A percentile compares a stretch with the other conserved stretches of the same genome.
Conservation (phyloP, 306 rosid species). For the Pachyrhizus erosus region DNA sequence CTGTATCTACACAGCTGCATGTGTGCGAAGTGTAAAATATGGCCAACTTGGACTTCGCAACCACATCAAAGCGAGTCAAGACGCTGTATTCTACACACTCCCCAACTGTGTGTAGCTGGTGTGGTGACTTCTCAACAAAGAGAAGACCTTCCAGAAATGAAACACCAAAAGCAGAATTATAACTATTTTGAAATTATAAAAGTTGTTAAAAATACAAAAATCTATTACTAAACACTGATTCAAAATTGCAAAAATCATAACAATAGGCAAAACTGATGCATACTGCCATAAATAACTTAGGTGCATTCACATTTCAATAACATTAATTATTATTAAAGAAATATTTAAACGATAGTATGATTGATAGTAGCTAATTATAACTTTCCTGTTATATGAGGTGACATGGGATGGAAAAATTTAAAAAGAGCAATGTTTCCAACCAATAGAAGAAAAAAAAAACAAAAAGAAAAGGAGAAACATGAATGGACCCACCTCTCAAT, state of each 20-base stretch:
- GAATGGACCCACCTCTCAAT: background rate
- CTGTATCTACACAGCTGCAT: slow-evolving; percentile 31
- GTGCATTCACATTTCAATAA: background rate
- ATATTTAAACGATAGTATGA: background rate
- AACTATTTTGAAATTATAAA: background rate
- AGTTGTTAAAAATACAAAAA: too few species aligned
- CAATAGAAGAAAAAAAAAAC: background rate
- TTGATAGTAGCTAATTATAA: background rate
- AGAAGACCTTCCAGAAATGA: background rate
- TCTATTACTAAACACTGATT: background rate
- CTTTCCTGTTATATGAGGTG: background rate
- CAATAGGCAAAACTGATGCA: background rate
- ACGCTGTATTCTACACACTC: slow-evolving; percentile 3
- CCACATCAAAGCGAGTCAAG: slow-evolving; percentile 1
- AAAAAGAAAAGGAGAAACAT: background rate
- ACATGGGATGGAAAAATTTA: background rate
- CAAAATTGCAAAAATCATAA: too few species aligned
- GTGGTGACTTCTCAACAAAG: background rate
- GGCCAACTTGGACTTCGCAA: slow-evolving; percentile 37
- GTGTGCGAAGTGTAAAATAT: slow-evolving; percentile 36
- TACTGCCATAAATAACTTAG: background rate
- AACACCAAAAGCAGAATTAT: background rate
- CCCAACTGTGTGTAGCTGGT: background rate
- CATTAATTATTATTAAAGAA: too few species aligned
- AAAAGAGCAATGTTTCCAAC: background rate